phyloP scores from a whole-genome alignment of 257 asterid genomes.

The Echites panduratus region DNA sequence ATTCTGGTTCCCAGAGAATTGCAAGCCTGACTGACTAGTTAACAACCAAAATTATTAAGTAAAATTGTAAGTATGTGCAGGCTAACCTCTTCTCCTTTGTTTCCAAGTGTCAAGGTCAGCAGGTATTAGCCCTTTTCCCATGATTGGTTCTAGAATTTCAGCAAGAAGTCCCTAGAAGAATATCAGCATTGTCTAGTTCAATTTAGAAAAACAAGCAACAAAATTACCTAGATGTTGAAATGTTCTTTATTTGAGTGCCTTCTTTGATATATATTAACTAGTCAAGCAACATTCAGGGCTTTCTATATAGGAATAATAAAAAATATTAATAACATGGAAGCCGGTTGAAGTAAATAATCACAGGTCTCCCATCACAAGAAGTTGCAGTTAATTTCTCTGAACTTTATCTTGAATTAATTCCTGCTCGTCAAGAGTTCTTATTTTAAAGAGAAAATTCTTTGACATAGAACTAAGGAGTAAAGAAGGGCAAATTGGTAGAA shows the following conservation, averaged over 20 bases:
- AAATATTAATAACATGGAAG: background rate
- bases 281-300: background rate
- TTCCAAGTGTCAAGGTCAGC: constrained; percentile 98
- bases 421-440: no score
- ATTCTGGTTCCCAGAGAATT: background rate
- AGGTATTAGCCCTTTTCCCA: constrained; percentile 98
- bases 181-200: constrained; percentile 10
- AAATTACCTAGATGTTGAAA: background rate
- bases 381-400: background rate
- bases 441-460: background rate
- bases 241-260: background rate
- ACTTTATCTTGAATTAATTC: no score
- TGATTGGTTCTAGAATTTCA: constrained; percentile 94
- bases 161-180: constrained; percentile 86
- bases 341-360: background rate
- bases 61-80: background rate
- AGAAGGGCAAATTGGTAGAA: background rate
- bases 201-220: background rate
- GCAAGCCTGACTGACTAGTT: background rate
- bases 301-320: background rate
- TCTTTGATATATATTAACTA: background rate
- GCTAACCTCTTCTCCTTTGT: constrained; percentile 87
- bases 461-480: background rate
- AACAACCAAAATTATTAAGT: background rate
- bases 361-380: background rate